Conservation (phyloP, 768 basidiomycete genomes). For the Termitomyces sp. region DNA sequence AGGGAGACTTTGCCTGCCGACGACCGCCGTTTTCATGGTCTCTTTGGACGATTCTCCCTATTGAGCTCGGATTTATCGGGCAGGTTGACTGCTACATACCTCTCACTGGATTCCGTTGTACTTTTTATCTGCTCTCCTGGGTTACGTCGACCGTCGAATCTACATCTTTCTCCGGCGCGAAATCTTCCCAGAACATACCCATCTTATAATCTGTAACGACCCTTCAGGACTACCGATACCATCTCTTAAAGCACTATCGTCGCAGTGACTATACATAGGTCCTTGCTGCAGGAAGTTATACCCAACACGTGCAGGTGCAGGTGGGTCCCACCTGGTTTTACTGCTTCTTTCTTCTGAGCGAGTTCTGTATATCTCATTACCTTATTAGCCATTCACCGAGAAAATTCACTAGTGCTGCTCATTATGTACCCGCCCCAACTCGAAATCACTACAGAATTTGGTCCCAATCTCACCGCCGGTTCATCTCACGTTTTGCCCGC, state of each 20-base stretch:
- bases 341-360: background rate
- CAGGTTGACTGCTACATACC: background rate
- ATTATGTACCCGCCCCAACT: constrained; percentile 42
- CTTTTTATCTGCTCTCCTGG: constrained; percentile 3
- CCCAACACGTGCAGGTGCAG: constrained; percentile 2
- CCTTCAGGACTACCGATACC: constrained; percentile 3
- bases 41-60: background rate
- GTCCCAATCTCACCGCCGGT: constrained; percentile 23
- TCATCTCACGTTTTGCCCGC: constrained; percentile 24
- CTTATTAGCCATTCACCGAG: background rate
- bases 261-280: constrained; percentile 1
- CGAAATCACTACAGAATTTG: constrained; percentile 42
- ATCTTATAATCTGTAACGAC: constrained; percentile 8
- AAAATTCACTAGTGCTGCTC: constrained; percentile 9
- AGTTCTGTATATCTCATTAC: background rate
- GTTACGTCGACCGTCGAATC: background rate
- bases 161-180: constrained; percentile 2
- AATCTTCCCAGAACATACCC: constrained; percentile 6
- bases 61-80: constrained; percentile 1
- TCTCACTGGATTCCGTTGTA: background rate
- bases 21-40: constrained; percentile 9
- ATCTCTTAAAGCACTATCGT: background rate
- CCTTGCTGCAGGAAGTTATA: constrained; percentile 1
- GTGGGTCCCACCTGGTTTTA: background rate
- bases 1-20: constrained; percentile 2